A percentile compares a stretch with the other conserved stretches of the same genome.
These are phyloP conservation scores for Fusarium sp. DNA, from an alignment of 2,329 filamentous ascomycete genomes.

Conservation along the genomic window DNA sequence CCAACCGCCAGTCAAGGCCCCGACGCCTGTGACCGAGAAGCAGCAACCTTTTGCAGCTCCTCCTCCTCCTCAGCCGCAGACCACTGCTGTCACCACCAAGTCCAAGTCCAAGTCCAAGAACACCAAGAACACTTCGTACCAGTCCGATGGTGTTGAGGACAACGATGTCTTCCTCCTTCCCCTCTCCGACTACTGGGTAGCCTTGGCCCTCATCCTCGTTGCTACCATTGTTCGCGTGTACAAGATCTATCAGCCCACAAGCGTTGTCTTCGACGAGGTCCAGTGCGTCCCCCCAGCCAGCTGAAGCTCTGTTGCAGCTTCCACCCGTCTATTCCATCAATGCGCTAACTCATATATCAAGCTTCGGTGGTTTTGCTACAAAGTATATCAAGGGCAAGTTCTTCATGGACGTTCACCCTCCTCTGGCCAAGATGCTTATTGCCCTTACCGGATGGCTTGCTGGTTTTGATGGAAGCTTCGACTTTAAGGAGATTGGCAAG, in stretches of 20 bases:
- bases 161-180: conserved; percentile 93
- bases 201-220: conserved; percentile 77
- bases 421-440: conserved; percentile 94
- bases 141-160: conserved; percentile 83
- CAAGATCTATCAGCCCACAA: conserved; percentile 94
- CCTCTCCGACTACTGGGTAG: conserved; percentile 81
- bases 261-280: conserved; percentile 98
- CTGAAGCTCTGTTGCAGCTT: not conserved
- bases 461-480: conserved; percentile 94
- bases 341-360: conserved; percentile 51
- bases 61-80: conserved; percentile 19
- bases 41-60: conserved; percentile 25
- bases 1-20: conserved; percentile 44
- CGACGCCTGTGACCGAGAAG: conserved; percentile 38
- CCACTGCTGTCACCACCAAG: conserved; percentile 23
- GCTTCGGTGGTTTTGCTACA: conserved; percentile 96
- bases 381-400: conserved; percentile 99
- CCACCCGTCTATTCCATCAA: not conserved
- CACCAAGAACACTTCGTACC: conserved; percentile 66
- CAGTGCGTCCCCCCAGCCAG: conserved; percentile 72
- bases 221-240: conserved; percentile 87
- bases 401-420: conserved; percentile 99
- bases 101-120: conserved; percentile 44
- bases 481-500: conserved; percentile 99
- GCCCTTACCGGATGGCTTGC: conserved; percentile 94